Conservation (phyloP, 805 yeast genomes). For the Barnettozyma wickerhamii region DNA sequence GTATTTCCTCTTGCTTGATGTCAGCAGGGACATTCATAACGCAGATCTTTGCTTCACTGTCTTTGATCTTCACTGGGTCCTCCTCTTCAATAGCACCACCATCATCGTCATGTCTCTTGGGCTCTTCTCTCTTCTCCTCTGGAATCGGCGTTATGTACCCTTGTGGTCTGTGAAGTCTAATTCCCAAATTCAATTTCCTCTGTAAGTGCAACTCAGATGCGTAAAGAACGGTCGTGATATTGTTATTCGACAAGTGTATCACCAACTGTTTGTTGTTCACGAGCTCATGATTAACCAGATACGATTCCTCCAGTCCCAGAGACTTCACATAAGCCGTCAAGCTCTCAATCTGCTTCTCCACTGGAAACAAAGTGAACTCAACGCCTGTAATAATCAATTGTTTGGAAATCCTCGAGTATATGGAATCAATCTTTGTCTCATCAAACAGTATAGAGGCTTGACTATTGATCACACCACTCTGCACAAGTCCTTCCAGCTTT, state of each 20-base stretch:
- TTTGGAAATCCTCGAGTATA: constrained; percentile 25
- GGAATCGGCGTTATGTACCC: constrained; percentile 36
- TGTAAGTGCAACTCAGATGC: constrained; percentile 38
- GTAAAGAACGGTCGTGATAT: constrained; percentile 51
- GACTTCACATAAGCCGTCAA: constrained; percentile 42
- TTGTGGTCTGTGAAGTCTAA: constrained; percentile 40
- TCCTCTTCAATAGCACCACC: constrained; percentile 29
- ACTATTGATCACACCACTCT: constrained; percentile 26
- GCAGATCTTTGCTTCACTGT: constrained; percentile 43
- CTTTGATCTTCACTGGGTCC: constrained; percentile 20
- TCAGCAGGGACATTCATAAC: constrained; percentile 41
- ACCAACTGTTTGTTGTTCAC: constrained; percentile 36
- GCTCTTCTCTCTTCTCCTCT: constrained; percentile 1
- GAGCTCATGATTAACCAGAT: constrained; percentile 31
- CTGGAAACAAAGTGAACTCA: constrained; percentile 27
- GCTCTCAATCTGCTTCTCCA: constrained; percentile 37
- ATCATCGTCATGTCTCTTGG: background rate
- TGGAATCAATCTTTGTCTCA: constrained; percentile 26
- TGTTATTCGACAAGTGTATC: constrained; percentile 46
- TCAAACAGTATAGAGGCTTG: constrained; percentile 32
- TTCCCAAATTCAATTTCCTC: constrained; percentile 27
- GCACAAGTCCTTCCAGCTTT: constrained; percentile 27
- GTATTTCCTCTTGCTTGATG: constrained; percentile 39
- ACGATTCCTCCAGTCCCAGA: constrained; percentile 39
- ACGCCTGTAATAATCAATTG: constrained; percentile 27